Percentiles rank a stretch among this genome's conserved stretches.
phyloP scores from a whole-genome alignment of 1,284 basidiomycete species.

The Sphaerobolus stellatus region DNA sequence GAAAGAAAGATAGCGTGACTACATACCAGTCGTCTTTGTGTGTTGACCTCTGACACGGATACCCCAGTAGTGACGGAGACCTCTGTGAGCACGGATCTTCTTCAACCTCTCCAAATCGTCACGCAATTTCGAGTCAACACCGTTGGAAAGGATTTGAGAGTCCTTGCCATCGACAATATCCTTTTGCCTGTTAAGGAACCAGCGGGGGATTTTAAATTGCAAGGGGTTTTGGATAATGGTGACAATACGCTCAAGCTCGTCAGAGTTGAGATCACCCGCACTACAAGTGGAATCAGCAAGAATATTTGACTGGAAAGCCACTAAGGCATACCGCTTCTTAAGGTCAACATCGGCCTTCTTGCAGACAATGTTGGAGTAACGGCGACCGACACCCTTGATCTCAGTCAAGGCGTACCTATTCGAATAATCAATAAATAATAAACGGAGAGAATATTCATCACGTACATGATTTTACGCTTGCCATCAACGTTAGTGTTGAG shows the following conservation, averaged over 20 bases:
- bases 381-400: constrained; percentile 99
- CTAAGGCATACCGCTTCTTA: constrained; percentile 86
- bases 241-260: constrained; percentile 98
- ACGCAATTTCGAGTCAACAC: constrained; percentile 97
- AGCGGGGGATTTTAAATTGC: constrained; percentile 99
- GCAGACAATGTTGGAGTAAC: constrained; percentile 99
- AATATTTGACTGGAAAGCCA: neutral
- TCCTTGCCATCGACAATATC: constrained; percentile 98
- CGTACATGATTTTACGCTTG: constrained; percentile 96
- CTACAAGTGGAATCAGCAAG: constrained; percentile 37
- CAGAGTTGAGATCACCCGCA: constrained; percentile 92
- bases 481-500: constrained; percentile 99
- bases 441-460: constrained; percentile 15
- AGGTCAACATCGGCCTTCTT: constrained; percentile 99
- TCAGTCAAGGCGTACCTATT: constrained; percentile 73
- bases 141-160: constrained; percentile 95
- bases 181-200: constrained; percentile 99
- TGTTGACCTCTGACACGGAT: constrained; percentile 96
- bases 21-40: constrained; percentile 96
- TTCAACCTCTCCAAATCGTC: constrained; percentile 98
- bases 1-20: neutral
- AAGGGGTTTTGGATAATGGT: constrained; percentile 99
- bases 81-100: constrained; percentile 99
- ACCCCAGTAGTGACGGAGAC: constrained; percentile 97
- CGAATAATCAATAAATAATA: neutral